Conservation (phyloP, 192 early-diverging fungal genomes). For the Podila epigama region DNA sequence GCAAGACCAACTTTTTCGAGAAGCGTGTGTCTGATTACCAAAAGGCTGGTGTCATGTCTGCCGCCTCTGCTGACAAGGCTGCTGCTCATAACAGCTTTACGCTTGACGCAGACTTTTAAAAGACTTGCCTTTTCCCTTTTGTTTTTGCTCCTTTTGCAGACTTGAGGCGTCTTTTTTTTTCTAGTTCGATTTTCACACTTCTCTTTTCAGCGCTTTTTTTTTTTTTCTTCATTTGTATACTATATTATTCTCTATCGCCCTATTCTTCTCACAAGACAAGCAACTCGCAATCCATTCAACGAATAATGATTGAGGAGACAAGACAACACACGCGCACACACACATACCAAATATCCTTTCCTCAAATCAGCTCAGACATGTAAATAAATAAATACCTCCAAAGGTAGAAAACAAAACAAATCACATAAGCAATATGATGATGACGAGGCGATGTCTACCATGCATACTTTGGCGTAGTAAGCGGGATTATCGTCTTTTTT, state of each 20-base stretch:
- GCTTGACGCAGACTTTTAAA: constrained; percentile 84
- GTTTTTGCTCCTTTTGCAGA: not conserved
- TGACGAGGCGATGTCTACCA: no score
- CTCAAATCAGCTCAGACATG: not conserved
- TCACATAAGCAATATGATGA: no score
- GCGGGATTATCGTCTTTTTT: no score
- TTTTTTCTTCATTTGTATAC: not conserved
- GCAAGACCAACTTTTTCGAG: constrained; percentile 99
- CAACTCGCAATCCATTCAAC: not conserved
- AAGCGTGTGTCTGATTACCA: constrained; percentile 97
- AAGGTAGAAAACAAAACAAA: not conserved
- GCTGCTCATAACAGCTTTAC: constrained; percentile 73
- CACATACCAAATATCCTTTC: not conserved
- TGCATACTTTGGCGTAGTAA: no score
- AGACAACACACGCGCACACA: not conserved
- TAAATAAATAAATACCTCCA: constrained; percentile 7
- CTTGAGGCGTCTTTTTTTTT: not conserved
- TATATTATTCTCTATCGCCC: not conserved
- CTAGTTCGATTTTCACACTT: constrained; percentile 1
- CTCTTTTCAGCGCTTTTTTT: not conserved
- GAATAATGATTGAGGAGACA: not conserved
- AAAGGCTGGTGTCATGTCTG: constrained; percentile 87
- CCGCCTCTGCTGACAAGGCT: constrained; percentile 56
- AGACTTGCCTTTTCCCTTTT: not conserved
- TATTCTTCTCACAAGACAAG: no score